A percentile compares a stretch with the other conserved stretches of the same genome.
These are phyloP conservation scores for Naganishia vishniacii DNA, from an alignment of 768 basidiomycete genomes.

Conservation along the genomic window DNA sequence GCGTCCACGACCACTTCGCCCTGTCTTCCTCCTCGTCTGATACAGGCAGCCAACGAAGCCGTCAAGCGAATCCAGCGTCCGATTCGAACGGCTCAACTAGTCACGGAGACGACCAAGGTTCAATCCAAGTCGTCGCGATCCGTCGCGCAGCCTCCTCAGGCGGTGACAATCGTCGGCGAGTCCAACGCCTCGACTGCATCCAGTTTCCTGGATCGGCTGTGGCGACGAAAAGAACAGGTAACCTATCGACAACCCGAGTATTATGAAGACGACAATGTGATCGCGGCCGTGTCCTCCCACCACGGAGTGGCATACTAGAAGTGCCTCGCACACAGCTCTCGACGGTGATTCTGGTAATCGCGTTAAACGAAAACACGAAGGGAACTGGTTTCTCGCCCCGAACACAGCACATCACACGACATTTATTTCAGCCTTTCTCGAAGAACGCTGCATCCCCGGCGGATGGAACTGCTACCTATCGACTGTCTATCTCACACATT, in stretches of 20 bases:
- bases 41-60: constrained; percentile 8
- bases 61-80: constrained; percentile 15
- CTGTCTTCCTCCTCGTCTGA: not conserved
- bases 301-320: constrained; percentile 11
- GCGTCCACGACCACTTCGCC: not conserved
- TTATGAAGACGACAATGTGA: constrained; percentile 16
- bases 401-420: not conserved
- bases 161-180: constrained; percentile 16
- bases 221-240: constrained; percentile 3
- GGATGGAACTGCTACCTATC: constrained; percentile 5
- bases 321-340: not conserved
- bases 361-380: not conserved
- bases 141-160: constrained; percentile 3
- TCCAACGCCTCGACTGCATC: not conserved
- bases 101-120: not conserved
- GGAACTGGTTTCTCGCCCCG: constrained; percentile 2
- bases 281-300: not conserved
- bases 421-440: not conserved
- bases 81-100: not conserved
- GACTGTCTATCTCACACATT: not conserved
- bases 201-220: constrained; percentile 14
- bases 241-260: constrained; percentile 14
- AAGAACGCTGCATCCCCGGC: constrained; percentile 2
- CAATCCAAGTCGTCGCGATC: not conserved
- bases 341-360: constrained; percentile 12